Evolutionary conservation across 2,329 filamentous ascomycete genomes (phyloP).

Genomic region (Neurospora sp.): DNA sequence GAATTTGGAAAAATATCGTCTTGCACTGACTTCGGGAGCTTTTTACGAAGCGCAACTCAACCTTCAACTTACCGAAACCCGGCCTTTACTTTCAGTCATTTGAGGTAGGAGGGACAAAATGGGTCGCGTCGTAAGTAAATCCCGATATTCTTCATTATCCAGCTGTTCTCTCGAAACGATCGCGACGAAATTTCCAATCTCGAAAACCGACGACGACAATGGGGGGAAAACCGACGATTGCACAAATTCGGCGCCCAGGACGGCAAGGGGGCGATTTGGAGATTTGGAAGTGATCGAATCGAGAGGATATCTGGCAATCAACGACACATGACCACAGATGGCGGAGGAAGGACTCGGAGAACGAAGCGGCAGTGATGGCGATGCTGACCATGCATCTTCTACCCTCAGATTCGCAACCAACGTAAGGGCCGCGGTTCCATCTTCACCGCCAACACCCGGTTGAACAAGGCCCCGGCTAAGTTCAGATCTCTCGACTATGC

Average conservation of each 20-base stretch:
- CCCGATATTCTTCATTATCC: conserved; percentile 5
- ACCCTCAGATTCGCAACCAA: conserved; percentile 51
- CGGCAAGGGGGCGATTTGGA: neutral
- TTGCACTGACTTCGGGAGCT: conserved; percentile 14
- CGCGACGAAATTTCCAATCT: neutral
- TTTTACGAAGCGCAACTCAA: conserved; percentile 18
- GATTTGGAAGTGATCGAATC: neutral
- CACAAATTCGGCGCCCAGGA: neutral
- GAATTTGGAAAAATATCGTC: conserved; percentile 22
- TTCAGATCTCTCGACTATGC: conserved; percentile 96
- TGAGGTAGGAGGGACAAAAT: conserved; percentile 30
- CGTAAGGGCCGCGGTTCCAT: conserved; percentile 50
- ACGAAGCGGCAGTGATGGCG: conserved; percentile 2
- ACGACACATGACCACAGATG: neutral
- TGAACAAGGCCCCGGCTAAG: conserved; percentile 89
- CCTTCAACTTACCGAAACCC: conserved; percentile 17
- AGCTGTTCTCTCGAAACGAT: neutral
- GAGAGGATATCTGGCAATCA: neutral
- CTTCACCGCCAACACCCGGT: conserved; percentile 61
- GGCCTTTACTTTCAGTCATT: conserved; percentile 18
- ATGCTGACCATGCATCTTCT: conserved; percentile 15
- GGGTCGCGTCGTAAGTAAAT: conserved; percentile 40
- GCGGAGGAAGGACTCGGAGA: neutral
- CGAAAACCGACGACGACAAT: neutral
- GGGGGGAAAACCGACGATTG: neutral